Evolutionary conservation across 1,284 basidiomycete species (phyloP).

Genomic region (Pseudozyma sp.): DNA sequence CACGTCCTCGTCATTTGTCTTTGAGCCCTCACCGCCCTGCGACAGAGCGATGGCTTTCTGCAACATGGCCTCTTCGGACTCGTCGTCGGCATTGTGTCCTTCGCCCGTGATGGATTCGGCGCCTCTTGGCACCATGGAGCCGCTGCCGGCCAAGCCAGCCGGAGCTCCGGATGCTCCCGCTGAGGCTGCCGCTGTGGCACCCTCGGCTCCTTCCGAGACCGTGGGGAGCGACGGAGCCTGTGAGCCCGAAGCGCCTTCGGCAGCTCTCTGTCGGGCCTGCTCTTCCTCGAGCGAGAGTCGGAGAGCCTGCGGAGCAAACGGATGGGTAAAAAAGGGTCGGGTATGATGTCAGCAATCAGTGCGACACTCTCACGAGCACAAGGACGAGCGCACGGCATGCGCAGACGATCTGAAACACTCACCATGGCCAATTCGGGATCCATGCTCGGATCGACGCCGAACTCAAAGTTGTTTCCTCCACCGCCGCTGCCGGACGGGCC

Average conservation of each 20-base stretch:
- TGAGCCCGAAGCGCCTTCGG: conserved; percentile 47
- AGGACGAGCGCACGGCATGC: background rate
- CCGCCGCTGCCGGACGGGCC: conserved; percentile 64
- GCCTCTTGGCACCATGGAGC: conserved; percentile 59
- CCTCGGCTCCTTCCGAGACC: conserved; percentile 46
- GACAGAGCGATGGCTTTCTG: conserved; percentile 61
- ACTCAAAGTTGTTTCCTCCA: conserved; percentile 75
- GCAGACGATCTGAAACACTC: conserved; percentile 35
- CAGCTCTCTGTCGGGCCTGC: conserved; percentile 78
- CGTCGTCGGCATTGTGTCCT: conserved; percentile 51
- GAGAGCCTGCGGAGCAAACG: conserved; percentile 76
- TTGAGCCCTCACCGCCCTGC: conserved; percentile 31
- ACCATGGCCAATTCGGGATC: conserved; percentile 99
- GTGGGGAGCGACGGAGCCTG: conserved; percentile 47
- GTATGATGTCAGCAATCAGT: conserved; percentile 24
- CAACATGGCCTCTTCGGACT: conserved; percentile 63
- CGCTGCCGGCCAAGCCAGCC: conserved; percentile 50
- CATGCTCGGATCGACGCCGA: conserved; percentile 91
- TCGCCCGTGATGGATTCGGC: conserved; percentile 62
- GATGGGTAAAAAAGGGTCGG: background rate
- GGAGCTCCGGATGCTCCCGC: conserved; percentile 21
- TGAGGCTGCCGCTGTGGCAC: conserved; percentile 11
- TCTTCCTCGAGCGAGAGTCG: conserved; percentile 99
- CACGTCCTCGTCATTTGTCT: conserved; percentile 52
- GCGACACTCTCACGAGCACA: background rate